Conservation (phyloP, 805 yeast genomes). For the Candida corydali region DNA sequence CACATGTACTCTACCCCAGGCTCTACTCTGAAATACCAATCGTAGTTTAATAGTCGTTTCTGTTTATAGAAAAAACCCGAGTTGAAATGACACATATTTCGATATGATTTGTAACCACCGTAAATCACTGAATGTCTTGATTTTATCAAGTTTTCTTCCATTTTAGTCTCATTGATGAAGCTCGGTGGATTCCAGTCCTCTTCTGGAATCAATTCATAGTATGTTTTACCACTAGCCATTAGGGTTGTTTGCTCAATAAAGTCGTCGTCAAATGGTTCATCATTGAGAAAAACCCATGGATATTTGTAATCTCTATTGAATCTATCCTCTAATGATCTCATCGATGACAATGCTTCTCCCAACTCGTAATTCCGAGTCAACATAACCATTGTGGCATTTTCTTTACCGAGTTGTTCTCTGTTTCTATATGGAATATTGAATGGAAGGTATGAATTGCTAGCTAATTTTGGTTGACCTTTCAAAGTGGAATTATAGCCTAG, state of each 20-base stretch:
- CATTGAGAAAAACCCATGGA: slow-evolving; percentile 45
- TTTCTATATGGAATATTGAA: slow-evolving; percentile 23
- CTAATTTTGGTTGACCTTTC: slow-evolving; percentile 19
- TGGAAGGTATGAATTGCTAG: slow-evolving; percentile 26
- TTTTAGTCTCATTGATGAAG: slow-evolving; percentile 26
- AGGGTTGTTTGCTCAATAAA: slow-evolving; percentile 39
- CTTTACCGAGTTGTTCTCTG: slow-evolving; percentile 43
- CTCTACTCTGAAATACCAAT: slow-evolving; percentile 60
- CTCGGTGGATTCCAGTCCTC: slow-evolving; percentile 40
- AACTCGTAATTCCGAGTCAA: slow-evolving; percentile 80
- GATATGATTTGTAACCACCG: slow-evolving; percentile 48
- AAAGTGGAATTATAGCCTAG: slow-evolving; percentile 11
- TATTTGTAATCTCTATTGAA: slow-evolving; percentile 36
- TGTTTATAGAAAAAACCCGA: slow-evolving; percentile 57
- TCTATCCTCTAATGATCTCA: slow-evolving; percentile 41
- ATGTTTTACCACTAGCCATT: slow-evolving; percentile 42
- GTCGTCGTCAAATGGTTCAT: slow-evolving; percentile 37
- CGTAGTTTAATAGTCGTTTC: slow-evolving; percentile 41
- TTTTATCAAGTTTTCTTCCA: slow-evolving; percentile 21
- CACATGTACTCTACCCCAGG: slow-evolving; percentile 55
- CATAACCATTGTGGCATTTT: slow-evolving; percentile 87
- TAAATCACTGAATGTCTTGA: slow-evolving; percentile 27
- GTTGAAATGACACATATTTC: slow-evolving; percentile 73
- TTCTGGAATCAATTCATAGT: slow-evolving; percentile 36
- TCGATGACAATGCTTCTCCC: slow-evolving; percentile 56